Evolutionary conservation across 208 protist species (phyloP).

Genomic region (Trypanosoma rangeli): DNA sequence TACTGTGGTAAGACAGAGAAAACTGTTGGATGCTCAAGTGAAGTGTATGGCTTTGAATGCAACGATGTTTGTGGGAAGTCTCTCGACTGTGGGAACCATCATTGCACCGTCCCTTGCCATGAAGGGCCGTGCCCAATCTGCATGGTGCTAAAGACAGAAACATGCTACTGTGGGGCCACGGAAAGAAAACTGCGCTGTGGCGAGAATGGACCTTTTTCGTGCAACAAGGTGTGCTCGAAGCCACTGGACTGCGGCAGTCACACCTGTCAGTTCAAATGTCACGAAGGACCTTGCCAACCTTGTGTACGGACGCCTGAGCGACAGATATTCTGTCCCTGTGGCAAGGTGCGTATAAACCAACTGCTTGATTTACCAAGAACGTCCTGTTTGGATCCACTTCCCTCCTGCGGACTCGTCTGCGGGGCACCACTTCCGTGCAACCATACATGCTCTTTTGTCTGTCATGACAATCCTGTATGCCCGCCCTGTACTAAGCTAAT

Average conservation of each 20-base stretch:
- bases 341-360: conserved; percentile 46
- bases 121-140: conserved; percentile 85
- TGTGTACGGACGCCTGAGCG: conserved; percentile 60
- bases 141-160: conserved; percentile 42
- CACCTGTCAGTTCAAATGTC: conserved; percentile 67
- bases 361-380: conserved; percentile 32
- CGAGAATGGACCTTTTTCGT: conserved; percentile 40
- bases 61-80: conserved; percentile 63
- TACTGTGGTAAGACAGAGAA: conserved; percentile 76
- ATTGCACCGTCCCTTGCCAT: conserved; percentile 85
- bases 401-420: conserved; percentile 81
- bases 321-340: conserved; percentile 59
- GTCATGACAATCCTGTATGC: conserved; percentile 82
- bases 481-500: conserved; percentile 68
- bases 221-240: conserved; percentile 47
- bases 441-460: conserved; percentile 71
- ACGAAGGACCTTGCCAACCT: conserved; percentile 66
- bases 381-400: conserved; percentile 81
- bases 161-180: conserved; percentile 89
- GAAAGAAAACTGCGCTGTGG: conserved; percentile 44
- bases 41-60: conserved; percentile 71
- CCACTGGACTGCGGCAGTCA: conserved; percentile 85
- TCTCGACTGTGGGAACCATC: conserved; percentile 79
- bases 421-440: conserved; percentile 76
- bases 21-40: conserved; percentile 77